phyloP scores from a whole-genome alignment of 2,329 filamentous ascomycete genomes.

The Fusarium brachygibbosum region DNA sequence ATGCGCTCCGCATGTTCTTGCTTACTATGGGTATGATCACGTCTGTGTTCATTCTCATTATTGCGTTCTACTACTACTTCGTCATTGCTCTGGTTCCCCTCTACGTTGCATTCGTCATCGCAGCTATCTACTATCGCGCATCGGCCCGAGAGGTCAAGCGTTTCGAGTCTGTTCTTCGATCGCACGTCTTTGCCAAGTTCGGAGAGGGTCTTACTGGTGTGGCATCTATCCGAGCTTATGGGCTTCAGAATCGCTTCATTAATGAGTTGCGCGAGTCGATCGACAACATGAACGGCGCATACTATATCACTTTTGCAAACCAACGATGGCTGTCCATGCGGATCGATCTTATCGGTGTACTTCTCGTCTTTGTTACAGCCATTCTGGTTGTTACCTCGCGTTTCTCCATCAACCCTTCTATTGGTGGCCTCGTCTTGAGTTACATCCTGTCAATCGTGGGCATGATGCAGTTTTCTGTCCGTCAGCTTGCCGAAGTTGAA shows the following conservation, averaged over 20 bases:
- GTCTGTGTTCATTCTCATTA: conserved; percentile 89
- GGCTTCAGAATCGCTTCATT: conserved; percentile 81
- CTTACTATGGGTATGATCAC: conserved; percentile 86
- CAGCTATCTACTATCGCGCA: conserved; percentile 87
- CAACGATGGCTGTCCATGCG: conserved; percentile 92
- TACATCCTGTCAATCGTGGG: conserved; percentile 95
- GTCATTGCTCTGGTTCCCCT: conserved; percentile 73
- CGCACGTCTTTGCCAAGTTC: conserved; percentile 90
- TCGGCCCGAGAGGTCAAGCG: conserved; percentile 96
- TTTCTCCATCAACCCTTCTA: conserved; percentile 86
- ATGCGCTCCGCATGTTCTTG: conserved; percentile 93
- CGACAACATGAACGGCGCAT: conserved; percentile 93
- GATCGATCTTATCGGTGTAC: conserved; percentile 85
- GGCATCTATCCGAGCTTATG: conserved; percentile 90
- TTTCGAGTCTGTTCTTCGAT: conserved; percentile 90
- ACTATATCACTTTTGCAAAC: conserved; percentile 95
- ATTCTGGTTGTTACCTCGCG: conserved; percentile 93
- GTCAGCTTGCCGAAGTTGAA: conserved; percentile 94
- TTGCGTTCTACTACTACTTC: conserved; percentile 96
- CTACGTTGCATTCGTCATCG: conserved; percentile 82
- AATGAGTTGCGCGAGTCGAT: conserved; percentile 77
- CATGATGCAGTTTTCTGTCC: conserved; percentile 95
- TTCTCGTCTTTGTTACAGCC: conserved; percentile 87
- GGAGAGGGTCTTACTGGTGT: conserved; percentile 88
- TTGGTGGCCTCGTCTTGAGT: conserved; percentile 87